Base-by-base conservation (phyloP, 2,329 filamentous ascomycete species). In the Colletotrichum sojae region DNA sequence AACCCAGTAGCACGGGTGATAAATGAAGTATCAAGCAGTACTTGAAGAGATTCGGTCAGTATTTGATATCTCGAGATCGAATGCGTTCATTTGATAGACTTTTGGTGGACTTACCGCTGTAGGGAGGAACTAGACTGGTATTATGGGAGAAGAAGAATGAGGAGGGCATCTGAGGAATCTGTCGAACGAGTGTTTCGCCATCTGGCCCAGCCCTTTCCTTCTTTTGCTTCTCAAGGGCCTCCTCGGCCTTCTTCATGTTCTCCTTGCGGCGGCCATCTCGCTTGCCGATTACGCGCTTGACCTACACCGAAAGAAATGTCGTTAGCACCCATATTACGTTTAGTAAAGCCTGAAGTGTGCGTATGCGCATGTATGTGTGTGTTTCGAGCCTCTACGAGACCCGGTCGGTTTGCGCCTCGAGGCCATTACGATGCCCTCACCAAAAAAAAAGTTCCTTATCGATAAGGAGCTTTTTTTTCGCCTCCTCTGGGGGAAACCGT, bases 61-160 rank as follows among this genome's bases (percentile, higher is more conserved):
- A 46, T 46, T 16, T 18, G 45, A 8, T 18, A 18, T 18, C 4
- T 46, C 16, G 16, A 46, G 45, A 36, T 18, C 45, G 18, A 16
- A 15, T 46, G 2, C 18, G 4, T 18, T 46, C 45, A 4, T 25
- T 25, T 25, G 22, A 25, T 25, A 4, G 22, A 25, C 5, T 25
- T 36, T 8, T 8, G 31, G 1, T 36, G 9, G 9, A 46, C 15
- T 16, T 46, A n/a, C 16, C 16, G 16, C 82, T 82, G 84, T 97
- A 97, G 1, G 94, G 94, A 4, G 95, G 94, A 12, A 93, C 90
- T 52, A 98, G 89, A 61, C 93, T 92, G 61, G 91, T 92, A 83
- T 98, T 98, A 85, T 94, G 92, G 77, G 93, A 88, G 82, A 97
- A 97, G 89, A 97, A 97, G 81, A 97, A 90, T 71, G 90, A 88